Conservation (phyloP, 1,139 yeast genomes). For the Kurtzmaniella quercitrusa region DNA sequence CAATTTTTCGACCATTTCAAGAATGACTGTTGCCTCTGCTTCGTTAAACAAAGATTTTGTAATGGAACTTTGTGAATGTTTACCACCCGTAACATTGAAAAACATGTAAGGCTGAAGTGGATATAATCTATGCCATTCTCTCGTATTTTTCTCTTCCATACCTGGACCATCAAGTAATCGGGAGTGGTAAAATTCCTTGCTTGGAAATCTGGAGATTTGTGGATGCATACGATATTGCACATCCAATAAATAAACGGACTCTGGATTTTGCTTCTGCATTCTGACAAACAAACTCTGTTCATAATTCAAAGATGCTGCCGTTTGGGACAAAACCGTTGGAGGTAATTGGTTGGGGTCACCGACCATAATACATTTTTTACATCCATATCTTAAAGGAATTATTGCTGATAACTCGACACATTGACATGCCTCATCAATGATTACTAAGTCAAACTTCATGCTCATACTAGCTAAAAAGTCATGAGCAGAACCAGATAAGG, state of each 20-base stretch:
- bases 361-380: constrained; percentile 90
- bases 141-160: constrained; percentile 53
- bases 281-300: constrained; percentile 94
- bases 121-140: constrained; percentile 68
- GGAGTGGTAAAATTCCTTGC: constrained; percentile 73
- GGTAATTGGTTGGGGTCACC: constrained; percentile 99
- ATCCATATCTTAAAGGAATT: constrained; percentile 91
- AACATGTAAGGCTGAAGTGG: constrained; percentile 73
- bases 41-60: constrained; percentile 69
- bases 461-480: constrained; percentile 73
- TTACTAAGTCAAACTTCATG: constrained; percentile 84
- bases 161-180: constrained; percentile 70
- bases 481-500: constrained; percentile 94
- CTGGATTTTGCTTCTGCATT: constrained; percentile 69
- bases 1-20: constrained; percentile 62
- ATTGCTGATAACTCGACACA: constrained; percentile 91
- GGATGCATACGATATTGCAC: constrained; percentile 96
- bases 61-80: constrained; percentile 58
- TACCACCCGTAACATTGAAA: constrained; percentile 58
- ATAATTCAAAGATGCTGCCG: constrained; percentile 74
- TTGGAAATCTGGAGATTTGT: constrained; percentile 67
- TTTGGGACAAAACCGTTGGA: constrained; percentile 94
- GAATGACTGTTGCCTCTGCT: constrained; percentile 68
- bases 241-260: constrained; percentile 68
- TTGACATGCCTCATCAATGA: constrained; percentile 97